A percentile compares a stretch with the other conserved stretches of the same genome.
phyloP scores from a whole-genome alignment of 2,329 filamentous ascomycete genomes.

The Claviceps quebecensis region DNA sequence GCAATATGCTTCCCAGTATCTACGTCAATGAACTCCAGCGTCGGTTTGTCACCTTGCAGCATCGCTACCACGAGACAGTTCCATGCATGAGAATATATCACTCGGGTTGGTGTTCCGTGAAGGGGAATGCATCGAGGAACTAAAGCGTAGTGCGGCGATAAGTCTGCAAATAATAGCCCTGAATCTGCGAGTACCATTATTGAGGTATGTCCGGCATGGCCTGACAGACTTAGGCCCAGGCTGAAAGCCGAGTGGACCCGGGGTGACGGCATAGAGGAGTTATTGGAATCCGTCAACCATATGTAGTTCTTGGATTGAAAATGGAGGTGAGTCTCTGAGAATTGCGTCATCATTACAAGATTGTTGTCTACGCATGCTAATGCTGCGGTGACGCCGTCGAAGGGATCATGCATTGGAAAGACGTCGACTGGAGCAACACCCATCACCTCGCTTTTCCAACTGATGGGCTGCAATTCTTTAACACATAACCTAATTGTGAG shows the following conservation, averaged over 20 bases:
- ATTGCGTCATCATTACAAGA: conserved; percentile 28
- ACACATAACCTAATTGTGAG: conserved; percentile 22
- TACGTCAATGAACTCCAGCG: conserved; percentile 42
- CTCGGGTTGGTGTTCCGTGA: conserved; percentile 32
- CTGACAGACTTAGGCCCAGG: conserved; percentile 26
- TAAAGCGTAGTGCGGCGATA: conserved; percentile 30
- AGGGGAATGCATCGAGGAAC: conserved; percentile 37
- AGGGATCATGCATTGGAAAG: conserved; percentile 14
- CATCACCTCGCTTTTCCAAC: conserved; percentile 19
- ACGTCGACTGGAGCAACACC: conserved; percentile 23
- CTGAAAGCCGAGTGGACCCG: conserved; percentile 33
- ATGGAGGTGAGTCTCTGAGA: conserved; percentile 13
- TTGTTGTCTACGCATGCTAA: conserved; percentile 36
- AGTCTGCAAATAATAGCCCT: conserved; percentile 37
- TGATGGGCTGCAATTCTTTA: conserved; percentile 10
- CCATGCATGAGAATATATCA: conserved; percentile 41
- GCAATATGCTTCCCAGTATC: conserved; percentile 40
- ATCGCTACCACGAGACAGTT: conserved; percentile 41
- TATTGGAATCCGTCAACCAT: conserved; percentile 36
- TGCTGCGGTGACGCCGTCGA: conserved; percentile 16
- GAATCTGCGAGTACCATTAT: conserved; percentile 36
- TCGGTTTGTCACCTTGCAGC: conserved; percentile 27
- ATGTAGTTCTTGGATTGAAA: conserved; percentile 31
- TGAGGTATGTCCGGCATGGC: conserved; percentile 23
- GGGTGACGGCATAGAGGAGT: conserved; percentile 30